A percentile compares a stretch with the other conserved stretches of the same genome.
Conservation (phyloP, 73 alveolate genomes). For the Tetrahymena thermophila region DNA sequence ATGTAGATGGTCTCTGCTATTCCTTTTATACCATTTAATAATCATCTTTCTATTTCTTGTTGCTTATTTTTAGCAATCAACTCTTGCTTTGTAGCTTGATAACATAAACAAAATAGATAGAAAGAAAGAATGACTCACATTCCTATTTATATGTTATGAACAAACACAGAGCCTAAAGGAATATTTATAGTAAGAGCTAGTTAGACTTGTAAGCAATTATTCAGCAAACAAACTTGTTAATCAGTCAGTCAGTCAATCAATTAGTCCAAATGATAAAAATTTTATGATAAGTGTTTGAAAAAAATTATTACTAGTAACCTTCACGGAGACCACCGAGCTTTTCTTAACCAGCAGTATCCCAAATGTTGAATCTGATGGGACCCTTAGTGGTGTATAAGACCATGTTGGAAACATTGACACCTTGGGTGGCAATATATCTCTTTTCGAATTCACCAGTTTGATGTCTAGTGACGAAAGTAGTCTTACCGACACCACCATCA, state of each 20-base stretch:
- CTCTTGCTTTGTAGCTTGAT: not conserved
- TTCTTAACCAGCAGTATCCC: constrained; percentile 96
- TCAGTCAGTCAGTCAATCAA: not conserved
- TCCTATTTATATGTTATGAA: not conserved
- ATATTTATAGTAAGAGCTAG: not conserved
- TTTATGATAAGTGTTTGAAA: not conserved
- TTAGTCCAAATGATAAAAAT: not conserved
- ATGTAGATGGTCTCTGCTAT: not conserved
- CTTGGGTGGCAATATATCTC: constrained; percentile 87
- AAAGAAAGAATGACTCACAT: too few species aligned
- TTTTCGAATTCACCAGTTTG: constrained; percentile 86
- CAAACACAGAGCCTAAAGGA: too few species aligned
- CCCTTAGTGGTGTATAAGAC: constrained; percentile 85
- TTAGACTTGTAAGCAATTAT: too few species aligned
- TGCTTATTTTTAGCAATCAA: not conserved
- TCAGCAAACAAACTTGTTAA: not conserved
- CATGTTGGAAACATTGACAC: constrained; percentile 95
- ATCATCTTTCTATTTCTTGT: not conserved
- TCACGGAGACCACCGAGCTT: constrained; percentile 86
- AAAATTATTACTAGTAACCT: constrained; percentile 61
- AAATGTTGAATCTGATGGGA: constrained; percentile 64
- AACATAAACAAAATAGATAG: not conserved
- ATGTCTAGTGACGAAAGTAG: constrained; percentile 87
- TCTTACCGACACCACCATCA: constrained; percentile 93
- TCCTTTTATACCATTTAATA: not conserved